A percentile compares a stretch with the other conserved stretches of the same genome.
Conservation (phyloP, 2,329 filamentous ascomycete genomes). For the Plectosphaerella cucumerina region DNA sequence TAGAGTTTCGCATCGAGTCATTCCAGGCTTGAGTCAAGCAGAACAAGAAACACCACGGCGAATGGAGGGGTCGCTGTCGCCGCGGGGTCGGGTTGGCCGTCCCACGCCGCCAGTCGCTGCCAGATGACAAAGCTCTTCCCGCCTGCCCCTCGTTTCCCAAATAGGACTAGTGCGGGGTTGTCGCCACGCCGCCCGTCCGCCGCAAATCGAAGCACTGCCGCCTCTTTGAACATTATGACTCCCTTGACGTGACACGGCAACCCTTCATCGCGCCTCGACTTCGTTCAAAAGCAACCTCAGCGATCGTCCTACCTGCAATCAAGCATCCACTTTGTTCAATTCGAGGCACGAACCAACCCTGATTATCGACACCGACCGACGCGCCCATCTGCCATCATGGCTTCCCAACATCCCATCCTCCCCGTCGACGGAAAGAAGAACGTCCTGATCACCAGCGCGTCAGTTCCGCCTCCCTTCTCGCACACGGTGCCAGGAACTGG, state of each 20-base stretch:
- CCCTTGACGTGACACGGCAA: background rate
- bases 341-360: background rate
- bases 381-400: slow-evolving; percentile 5
- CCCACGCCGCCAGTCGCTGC: no score
- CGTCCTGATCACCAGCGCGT: slow-evolving; percentile 80
- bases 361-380: background rate
- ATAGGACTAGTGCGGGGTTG: slow-evolving; percentile 14
- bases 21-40: no score
- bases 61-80: no score
- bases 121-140: background rate
- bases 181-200: slow-evolving; percentile 5
- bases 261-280: background rate
- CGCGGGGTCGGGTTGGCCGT: no score
- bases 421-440: slow-evolving; percentile 75
- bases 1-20: background rate
- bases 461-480: slow-evolving; percentile 30
- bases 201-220: background rate
- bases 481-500: background rate
- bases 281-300: no score
- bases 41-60: no score
- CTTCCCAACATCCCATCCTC: slow-evolving; percentile 41
- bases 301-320: no score
- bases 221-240: background rate
- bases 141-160: slow-evolving; percentile 12
- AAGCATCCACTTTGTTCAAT: no score